phyloP scores from a whole-genome alignment of 768 basidiomycete genomes.

The Tubosaeta brunneosetosa region DNA sequence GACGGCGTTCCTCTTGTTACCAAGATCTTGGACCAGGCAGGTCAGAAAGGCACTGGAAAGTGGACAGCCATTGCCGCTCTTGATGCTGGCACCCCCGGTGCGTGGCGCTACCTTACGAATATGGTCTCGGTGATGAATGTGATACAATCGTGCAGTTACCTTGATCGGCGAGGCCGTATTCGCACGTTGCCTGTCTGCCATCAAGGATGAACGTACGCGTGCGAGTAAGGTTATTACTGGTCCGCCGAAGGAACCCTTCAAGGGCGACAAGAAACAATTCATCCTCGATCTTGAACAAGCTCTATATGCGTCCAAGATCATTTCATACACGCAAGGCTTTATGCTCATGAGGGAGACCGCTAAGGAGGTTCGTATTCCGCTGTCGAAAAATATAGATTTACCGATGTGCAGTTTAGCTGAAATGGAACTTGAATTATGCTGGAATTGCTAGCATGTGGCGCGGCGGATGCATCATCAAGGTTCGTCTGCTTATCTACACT shows the following conservation, averaged over 20 bases:
- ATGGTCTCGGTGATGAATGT: constrained; percentile 5
- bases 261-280: constrained; percentile 97
- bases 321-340: constrained; percentile 99
- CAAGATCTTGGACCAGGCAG: constrained; percentile 95
- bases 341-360: constrained; percentile 99
- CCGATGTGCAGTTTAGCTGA: constrained; percentile 38
- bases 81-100: constrained; percentile 84
- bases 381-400: background rate
- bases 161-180: constrained; percentile 99
- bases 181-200: constrained; percentile 93
- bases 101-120: constrained; percentile 22
- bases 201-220: constrained; percentile 93
- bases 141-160: constrained; percentile 58
- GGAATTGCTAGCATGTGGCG: constrained; percentile 99
- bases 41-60: constrained; percentile 99
- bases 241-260: constrained; percentile 90
- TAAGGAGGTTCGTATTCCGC: constrained; percentile 58
- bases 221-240: constrained; percentile 90
- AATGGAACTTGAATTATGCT: constrained; percentile 94
- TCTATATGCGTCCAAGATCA: constrained; percentile 98
- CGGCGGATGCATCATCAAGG: constrained; percentile 99
- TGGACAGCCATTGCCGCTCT: constrained; percentile 98
- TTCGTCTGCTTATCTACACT: constrained; percentile 22
- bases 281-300: constrained; percentile 99
- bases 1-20: constrained; percentile 87